A percentile compares a stretch with the other conserved stretches of the same genome.
phyloP scores from a whole-genome alignment of 2,329 filamentous ascomycete genomes.

The Chalaropsis thielavioides region DNA sequence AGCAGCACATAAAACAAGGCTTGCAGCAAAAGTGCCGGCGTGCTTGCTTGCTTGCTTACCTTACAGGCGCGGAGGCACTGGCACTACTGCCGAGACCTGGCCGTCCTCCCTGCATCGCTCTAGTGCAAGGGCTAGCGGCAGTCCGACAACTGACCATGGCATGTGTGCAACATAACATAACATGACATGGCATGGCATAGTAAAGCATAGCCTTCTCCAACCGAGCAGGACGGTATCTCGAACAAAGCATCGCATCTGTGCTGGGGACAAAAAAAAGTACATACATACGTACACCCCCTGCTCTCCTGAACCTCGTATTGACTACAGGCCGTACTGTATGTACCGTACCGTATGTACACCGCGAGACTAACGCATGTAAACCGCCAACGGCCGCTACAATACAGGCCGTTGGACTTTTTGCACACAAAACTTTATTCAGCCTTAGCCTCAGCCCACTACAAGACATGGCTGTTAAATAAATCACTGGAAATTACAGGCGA shows the following conservation, averaged over 20 bases:
- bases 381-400: too few relatives aligned
- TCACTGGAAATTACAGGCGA: too few relatives aligned
- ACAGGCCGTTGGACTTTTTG: too few relatives aligned
- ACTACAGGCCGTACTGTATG: too few relatives aligned
- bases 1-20: neutral
- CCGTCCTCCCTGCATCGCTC: neutral
- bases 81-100: neutral
- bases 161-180: slow-evolving; percentile 2
- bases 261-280: too few relatives aligned
- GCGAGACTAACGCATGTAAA: too few relatives aligned
- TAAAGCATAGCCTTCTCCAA: neutral
- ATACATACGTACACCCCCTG: neutral
- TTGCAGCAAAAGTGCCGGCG: neutral
- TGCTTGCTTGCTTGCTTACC: neutral
- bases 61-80: neutral
- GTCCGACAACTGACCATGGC: neutral
- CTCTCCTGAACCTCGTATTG: neutral
- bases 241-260: too few relatives aligned
- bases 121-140: neutral
- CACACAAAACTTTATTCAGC: too few relatives aligned
- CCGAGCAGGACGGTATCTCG: neutral
- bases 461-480: too few relatives aligned
- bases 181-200: too few relatives aligned
- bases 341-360: too few relatives aligned
- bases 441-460: too few relatives aligned